Percentiles rank a stretch among this genome's conserved stretches.
phyloP scores from a whole-genome alignment of 805 yeast genomes.

The Saccharomyces kudriavzevii region DNA sequence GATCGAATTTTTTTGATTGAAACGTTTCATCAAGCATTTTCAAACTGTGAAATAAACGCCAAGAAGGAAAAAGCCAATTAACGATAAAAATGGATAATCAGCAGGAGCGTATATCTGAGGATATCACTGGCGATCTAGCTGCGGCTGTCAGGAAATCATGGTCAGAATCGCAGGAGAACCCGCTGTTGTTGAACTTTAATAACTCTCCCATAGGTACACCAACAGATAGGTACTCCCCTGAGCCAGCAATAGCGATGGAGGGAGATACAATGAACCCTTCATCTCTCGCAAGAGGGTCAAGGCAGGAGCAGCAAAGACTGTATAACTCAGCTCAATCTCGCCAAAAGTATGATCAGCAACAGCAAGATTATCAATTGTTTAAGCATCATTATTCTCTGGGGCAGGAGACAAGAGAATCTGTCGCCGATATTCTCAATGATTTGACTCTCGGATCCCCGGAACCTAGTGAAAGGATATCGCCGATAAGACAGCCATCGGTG shows the following conservation, averaged over 20 bases:
- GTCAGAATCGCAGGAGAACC: conserved; percentile 21
- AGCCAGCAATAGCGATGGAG: not conserved
- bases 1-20: not conserved
- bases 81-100: not conserved
- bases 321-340: not conserved
- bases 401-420: conserved; percentile 18
- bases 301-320: not conserved
- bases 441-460: conserved; percentile 6
- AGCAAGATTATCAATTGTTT: conserved; percentile 17
- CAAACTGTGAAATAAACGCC: not conserved
- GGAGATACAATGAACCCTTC: not conserved
- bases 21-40: not conserved
- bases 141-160: conserved; percentile 29
- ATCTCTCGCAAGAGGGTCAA: conserved; percentile 1
- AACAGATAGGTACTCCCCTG: not conserved
- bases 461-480: not conserved
- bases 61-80: not conserved
- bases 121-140: conserved; percentile 22
- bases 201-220: conserved; percentile 19
- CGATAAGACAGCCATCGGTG: conserved; percentile 2
- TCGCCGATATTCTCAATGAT: conserved; percentile 17
- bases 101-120: conserved; percentile 1
- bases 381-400: conserved; percentile 25
- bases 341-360: not conserved
- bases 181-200: not conserved